phyloP scores from a whole-genome alignment of 192 early-diverging fungal species.

The Coemansia sp. region DNA sequence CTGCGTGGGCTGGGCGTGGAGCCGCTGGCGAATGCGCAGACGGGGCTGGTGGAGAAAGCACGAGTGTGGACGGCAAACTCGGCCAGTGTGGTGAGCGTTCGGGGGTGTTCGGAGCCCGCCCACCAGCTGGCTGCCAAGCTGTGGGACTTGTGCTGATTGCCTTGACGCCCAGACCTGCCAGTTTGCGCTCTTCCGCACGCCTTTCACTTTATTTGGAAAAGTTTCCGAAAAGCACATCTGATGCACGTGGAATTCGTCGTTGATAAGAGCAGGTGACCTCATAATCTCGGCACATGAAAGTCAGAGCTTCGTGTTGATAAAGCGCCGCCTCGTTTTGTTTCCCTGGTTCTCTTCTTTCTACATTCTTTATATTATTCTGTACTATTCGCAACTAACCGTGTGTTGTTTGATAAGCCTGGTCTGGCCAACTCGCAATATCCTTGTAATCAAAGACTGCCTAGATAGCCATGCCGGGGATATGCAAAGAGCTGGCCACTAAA shows the following conservation, averaged over 20 bases:
- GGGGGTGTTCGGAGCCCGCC: conserved; percentile 2
- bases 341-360: background rate
- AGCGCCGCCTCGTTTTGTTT: background rate
- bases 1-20: conserved; percentile 43
- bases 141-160: conserved; percentile 39
- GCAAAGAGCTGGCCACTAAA: conserved; percentile 65
- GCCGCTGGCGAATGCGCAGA: conserved; percentile 22
- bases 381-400: background rate
- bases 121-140: conserved; percentile 48
- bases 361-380: background rate
- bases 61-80: conserved; percentile 16
- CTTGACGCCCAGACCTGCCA: background rate
- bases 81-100: conserved; percentile 19
- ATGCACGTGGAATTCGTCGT: background rate
- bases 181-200: background rate
- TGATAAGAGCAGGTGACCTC: conserved; percentile 4
- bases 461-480: conserved; percentile 32
- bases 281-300: conserved; percentile 6
- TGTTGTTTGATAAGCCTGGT: too few relatives aligned
- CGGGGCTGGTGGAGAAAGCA: conserved; percentile 15
- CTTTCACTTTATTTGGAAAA: background rate
- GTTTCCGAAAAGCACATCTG: background rate
- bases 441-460: too few relatives aligned
- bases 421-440: too few relatives aligned
- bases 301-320: too few relatives aligned